Base-by-base conservation (phyloP, 768 basidiomycete species). In the Hortiboletus campestris region DNA sequence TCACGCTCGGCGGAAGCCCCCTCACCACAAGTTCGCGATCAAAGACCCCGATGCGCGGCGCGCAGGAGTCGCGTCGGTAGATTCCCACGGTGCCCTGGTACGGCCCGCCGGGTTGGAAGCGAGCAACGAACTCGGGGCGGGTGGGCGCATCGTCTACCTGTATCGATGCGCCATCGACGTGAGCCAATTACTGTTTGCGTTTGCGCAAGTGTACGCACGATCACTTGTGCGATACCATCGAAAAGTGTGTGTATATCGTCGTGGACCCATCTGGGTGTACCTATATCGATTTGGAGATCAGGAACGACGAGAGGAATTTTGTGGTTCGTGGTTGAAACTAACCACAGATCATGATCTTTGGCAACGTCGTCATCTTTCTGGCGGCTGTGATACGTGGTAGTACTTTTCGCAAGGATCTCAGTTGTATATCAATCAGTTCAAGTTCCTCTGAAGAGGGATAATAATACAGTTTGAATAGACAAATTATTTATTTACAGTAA, bases 191-290 rank as follows among this genome's bases (percentile, higher is more conserved):
- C 25, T 2, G 25, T 32, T 32, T 32, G 12, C 12, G 13, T 28
- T 38, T 25, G 25, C 6, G 22, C 4, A 16, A 5, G 4, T 25
- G 25, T 29, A 29, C 89, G 66, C 68, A 93, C 92, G 46, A 93
- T 75, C 29, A 94, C 78, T 55, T 93, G 85, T 20, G 89, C 84
- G 57, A 89, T 81, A 40, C 78, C 74, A 2, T 79, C 80, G 40
- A 92, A 80, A 45, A 91, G 74, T 41, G 76, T 68, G 53, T 81
- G 73, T 28, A 85, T 76, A 63, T 92, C 90, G 32, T 89, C 80
- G 51, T 88, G 80, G 0, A 89, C 88, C 90, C 89, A 93, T 35
- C 84, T 81, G 53, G 90, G 82, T 52, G 77, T 75, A 51, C 83
- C 89, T n/a, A n/a, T 89, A 20, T 35, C 0, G 14, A 51, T n/a